phyloP scores from a whole-genome alignment of 1,139 yeast species.

The Kluyveromyces sp. region DNA sequence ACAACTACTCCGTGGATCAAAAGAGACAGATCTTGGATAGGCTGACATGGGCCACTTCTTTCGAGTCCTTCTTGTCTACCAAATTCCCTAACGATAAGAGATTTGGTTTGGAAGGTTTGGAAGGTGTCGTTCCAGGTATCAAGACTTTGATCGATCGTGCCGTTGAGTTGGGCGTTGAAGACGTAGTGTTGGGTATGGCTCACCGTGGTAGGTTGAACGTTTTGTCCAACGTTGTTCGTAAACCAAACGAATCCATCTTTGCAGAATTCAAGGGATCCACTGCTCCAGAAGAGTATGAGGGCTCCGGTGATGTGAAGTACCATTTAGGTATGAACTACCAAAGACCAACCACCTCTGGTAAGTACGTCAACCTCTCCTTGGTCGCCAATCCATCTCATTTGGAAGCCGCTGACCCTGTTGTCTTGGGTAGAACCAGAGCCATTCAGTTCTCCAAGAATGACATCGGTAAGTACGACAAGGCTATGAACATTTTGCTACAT shows the following conservation, averaged over 20 bases:
- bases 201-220: constrained; percentile 98
- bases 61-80: constrained; percentile 85
- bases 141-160: constrained; percentile 91
- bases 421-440: constrained; percentile 95
- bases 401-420: constrained; percentile 99
- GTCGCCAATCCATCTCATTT: constrained; percentile 99
- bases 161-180: constrained; percentile 90
- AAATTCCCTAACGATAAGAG: constrained; percentile 98
- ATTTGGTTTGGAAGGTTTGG: constrained; percentile 98
- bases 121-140: constrained; percentile 93
- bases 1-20: constrained; percentile 75
- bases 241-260: constrained; percentile 96
- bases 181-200: constrained; percentile 97
- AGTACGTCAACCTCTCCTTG: constrained; percentile 85
- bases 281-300: constrained; percentile 69
- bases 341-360: constrained; percentile 98
- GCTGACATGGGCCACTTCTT: constrained; percentile 91
- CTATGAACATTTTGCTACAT: constrained; percentile 86
- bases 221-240: constrained; percentile 95
- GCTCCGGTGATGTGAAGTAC: constrained; percentile 98
- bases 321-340: constrained; percentile 99
- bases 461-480: constrained; percentile 73
- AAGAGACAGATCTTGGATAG: constrained; percentile 96
- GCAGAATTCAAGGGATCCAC: constrained; percentile 92
- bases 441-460: constrained; percentile 88